phyloP scores from a whole-genome alignment of 768 basidiomycete genomes.

The Dendrothele bispora region DNA sequence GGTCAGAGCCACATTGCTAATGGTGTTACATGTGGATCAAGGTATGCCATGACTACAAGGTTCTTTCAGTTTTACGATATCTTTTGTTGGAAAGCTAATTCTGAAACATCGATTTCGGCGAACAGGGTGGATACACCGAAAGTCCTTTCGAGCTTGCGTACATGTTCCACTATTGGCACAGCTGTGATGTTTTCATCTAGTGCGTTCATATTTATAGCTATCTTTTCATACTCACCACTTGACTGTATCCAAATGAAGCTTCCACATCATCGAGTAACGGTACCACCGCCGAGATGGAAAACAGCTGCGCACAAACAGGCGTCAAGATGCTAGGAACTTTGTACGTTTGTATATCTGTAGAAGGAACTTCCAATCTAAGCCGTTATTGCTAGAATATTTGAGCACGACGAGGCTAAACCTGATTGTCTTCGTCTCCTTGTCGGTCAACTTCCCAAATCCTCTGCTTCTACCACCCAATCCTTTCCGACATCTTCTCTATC shows the following conservation, averaged over 20 bases:
- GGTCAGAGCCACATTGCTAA: constrained; percentile 1
- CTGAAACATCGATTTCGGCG: constrained; percentile 1
- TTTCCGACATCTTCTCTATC: constrained; percentile 25
- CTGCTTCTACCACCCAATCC: constrained; percentile 45
- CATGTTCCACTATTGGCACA: constrained; percentile 80
- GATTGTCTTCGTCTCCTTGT: constrained; percentile 68
- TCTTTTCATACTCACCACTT: background rate
- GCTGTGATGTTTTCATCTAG: constrained; percentile 76
- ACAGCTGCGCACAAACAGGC: constrained; percentile 76
- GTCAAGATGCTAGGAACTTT: constrained; percentile 78
- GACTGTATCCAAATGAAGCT: constrained; percentile 58
- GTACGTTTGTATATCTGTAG: constrained; percentile 38
- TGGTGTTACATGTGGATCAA: constrained; percentile 22
- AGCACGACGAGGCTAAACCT: constrained; percentile 52
- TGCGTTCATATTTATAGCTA: constrained; percentile 33
- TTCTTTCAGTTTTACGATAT: too few species aligned
- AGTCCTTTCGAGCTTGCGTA: constrained; percentile 60
- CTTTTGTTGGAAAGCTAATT: background rate
- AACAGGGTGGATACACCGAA: constrained; percentile 77
- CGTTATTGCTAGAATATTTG: constrained; percentile 51
- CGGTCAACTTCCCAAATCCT: constrained; percentile 51
- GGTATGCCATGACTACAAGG: constrained; percentile 83
- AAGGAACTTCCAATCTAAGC: background rate
- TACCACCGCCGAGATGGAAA: constrained; percentile 80
- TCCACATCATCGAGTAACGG: constrained; percentile 76